Conservation (phyloP, 2,329 filamentous ascomycete species). For the Xylaria digitata region DNA sequence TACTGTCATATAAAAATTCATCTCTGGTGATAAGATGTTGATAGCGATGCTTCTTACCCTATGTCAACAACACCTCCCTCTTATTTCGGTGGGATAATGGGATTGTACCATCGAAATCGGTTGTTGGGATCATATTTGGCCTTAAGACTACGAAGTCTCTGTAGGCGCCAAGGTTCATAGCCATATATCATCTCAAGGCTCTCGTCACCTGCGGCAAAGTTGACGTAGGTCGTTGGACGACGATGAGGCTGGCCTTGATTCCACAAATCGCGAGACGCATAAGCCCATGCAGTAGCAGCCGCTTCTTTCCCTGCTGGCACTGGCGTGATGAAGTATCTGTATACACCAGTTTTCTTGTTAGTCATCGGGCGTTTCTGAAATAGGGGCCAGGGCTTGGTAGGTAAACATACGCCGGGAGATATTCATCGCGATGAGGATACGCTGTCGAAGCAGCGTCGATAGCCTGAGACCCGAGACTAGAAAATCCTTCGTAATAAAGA, state of each 20-base stretch:
- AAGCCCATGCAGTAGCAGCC: slow-evolving; percentile 15
- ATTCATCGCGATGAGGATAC: slow-evolving; percentile 9
- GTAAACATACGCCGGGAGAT: background rate
- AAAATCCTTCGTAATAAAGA: slow-evolving; percentile 12
- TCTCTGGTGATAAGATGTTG: background rate
- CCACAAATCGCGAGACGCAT: slow-evolving; percentile 35
- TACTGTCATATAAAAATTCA: background rate
- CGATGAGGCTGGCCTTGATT: slow-evolving; percentile 34
- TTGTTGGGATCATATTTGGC: slow-evolving; percentile 52
- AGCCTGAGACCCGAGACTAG: background rate
- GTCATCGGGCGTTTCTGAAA: too few species aligned
- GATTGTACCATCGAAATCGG: slow-evolving; percentile 36
- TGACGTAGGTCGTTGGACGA: slow-evolving; percentile 38
- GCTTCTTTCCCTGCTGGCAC: background rate
- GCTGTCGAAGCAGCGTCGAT: background rate
- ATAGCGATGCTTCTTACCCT: background rate
- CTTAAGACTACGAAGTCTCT: slow-evolving; percentile 49
- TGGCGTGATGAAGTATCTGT: background rate
- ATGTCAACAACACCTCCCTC: background rate
- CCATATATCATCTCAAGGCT: slow-evolving; percentile 41
- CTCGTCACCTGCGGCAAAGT: slow-evolving; percentile 44
- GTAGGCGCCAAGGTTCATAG: slow-evolving; percentile 48
- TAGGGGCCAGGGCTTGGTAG: background rate
- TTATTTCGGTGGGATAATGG: slow-evolving; percentile 39
- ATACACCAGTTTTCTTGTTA: too few species aligned